A percentile compares a stretch with the other conserved stretches of the same genome.
Evolutionary conservation across 768 basidiomycete genomes (phyloP).

Genomic region (Lentinula boryana): DNA sequence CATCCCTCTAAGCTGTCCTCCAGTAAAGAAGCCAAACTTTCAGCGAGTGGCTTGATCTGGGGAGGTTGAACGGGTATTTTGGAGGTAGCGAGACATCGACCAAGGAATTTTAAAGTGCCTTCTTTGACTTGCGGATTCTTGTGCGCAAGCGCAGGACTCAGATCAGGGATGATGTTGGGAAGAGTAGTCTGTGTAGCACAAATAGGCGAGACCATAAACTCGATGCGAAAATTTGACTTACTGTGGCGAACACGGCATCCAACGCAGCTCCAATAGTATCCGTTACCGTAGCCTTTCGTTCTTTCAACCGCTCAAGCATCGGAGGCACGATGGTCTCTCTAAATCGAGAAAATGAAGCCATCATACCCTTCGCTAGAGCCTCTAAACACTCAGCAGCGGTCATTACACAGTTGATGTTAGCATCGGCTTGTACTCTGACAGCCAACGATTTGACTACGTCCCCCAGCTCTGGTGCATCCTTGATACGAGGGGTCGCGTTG

Average conservation of each 20-base stretch:
- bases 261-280: slow-evolving; percentile 84
- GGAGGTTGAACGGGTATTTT: slow-evolving; percentile 60
- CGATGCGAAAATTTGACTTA: slow-evolving; percentile 28
- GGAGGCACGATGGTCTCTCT: slow-evolving; percentile 66
- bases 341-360: slow-evolving; percentile 66
- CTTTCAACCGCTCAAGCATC: slow-evolving; percentile 88
- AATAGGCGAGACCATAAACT: neutral
- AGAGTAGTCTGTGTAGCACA: slow-evolving; percentile 55
- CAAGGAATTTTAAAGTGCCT: slow-evolving; percentile 82
- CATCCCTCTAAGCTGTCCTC: slow-evolving; percentile 90
- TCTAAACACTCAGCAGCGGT: slow-evolving; percentile 82
- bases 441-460: slow-evolving; percentile 77
- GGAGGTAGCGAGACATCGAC: slow-evolving; percentile 69
- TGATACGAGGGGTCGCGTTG: slow-evolving; percentile 65
- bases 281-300: slow-evolving; percentile 85
- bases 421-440: slow-evolving; percentile 76
- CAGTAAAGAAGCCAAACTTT: slow-evolving; percentile 65
- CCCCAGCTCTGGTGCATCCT: slow-evolving; percentile 71
- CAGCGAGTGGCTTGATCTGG: slow-evolving; percentile 80
- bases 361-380: slow-evolving; percentile 78
- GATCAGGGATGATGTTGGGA: slow-evolving; percentile 76
- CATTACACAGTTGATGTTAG: slow-evolving; percentile 94
- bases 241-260: slow-evolving; percentile 83
- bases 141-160: slow-evolving; percentile 67
- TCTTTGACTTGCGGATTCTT: slow-evolving; percentile 99